Evolutionary conservation across 192 early-diverging fungal species (phyloP).

Genomic region (Coemansia sp.): DNA sequence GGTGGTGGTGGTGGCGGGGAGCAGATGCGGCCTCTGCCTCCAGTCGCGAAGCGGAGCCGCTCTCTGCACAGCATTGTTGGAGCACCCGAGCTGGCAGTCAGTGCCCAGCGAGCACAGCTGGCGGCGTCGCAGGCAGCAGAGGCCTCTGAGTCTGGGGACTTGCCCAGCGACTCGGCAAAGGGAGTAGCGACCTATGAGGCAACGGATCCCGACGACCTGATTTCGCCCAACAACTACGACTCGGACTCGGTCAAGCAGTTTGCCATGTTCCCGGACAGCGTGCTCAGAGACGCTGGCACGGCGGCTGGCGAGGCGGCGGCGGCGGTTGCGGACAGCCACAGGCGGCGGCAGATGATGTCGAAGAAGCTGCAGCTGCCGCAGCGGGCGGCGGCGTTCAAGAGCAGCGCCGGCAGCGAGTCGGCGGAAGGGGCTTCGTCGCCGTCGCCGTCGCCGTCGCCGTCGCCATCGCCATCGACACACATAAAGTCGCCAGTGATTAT

Average conservation of each 20-base stretch:
- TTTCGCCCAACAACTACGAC: conserved; percentile 18
- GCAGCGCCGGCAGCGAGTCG: background rate
- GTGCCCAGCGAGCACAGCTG: background rate
- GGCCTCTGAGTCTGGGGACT: background rate
- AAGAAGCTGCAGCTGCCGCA: conserved; percentile 17
- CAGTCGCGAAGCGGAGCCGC: background rate
- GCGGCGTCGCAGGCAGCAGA: background rate
- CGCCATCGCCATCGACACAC: conserved; percentile 20
- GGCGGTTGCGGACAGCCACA: background rate
- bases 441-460: conserved; percentile 39
- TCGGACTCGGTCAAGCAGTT: conserved; percentile 10
- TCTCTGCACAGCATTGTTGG: background rate
- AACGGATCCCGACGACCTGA: background rate
- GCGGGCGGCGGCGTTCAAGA: conserved; percentile 51
- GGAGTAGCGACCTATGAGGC: background rate
- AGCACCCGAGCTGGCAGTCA: background rate
- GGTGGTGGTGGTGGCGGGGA: background rate
- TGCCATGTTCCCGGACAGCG: conserved; percentile 32
- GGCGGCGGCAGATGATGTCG: conserved; percentile 3
- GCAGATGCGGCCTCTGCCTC: background rate
- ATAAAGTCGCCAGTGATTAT: conserved; percentile 77
- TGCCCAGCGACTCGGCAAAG: background rate
- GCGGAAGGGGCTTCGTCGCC: conserved; percentile 8
- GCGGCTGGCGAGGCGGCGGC: background rate
- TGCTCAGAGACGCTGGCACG: background rate